Percentiles rank a stretch among this genome's conserved stretches.
These are phyloP conservation scores for Nymphaea thermarum DNA, from an alignment of 164 flowering plant genomes.

Conservation along the genomic window DNA sequence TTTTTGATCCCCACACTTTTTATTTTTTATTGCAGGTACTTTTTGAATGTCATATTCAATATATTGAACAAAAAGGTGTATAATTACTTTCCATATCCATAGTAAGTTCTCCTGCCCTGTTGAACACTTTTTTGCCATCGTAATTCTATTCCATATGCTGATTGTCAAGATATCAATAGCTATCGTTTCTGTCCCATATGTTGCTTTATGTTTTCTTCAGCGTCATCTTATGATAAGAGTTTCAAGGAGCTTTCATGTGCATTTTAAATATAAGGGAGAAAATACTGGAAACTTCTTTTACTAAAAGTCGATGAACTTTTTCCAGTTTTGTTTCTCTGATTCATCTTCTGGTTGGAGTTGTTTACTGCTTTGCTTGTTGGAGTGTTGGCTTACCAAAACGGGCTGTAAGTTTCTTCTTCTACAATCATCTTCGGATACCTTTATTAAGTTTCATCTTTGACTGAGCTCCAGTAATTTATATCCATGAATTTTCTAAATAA, in stretches of 20 bases:
- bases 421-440: neutral
- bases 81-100: constrained; percentile 66
- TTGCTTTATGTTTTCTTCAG: neutral
- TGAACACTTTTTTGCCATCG: too few species aligned
- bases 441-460: neutral
- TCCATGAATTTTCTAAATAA: too few species aligned
- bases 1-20: too few species aligned
- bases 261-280: too few species aligned
- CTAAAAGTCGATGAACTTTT: neutral
- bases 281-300: too few species aligned
- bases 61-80: constrained; percentile 66
- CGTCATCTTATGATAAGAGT: too few species aligned
- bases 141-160: too few species aligned
- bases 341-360: constrained; percentile 59
- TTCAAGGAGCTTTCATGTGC: too few species aligned
- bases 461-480: neutral
- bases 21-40: constrained; percentile 30
- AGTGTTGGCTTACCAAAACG: constrained; percentile 48
- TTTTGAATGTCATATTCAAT: constrained; percentile 59
- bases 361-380: constrained; percentile 49
- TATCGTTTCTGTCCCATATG: neutral
- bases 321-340: constrained; percentile 54
- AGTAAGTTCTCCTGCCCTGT: constrained; percentile 21
- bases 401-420: constrained; percentile 30
- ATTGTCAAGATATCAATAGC: too few species aligned